phyloP scores from a whole-genome alignment of 768 basidiomycete genomes.

The Boletales sp. region DNA sequence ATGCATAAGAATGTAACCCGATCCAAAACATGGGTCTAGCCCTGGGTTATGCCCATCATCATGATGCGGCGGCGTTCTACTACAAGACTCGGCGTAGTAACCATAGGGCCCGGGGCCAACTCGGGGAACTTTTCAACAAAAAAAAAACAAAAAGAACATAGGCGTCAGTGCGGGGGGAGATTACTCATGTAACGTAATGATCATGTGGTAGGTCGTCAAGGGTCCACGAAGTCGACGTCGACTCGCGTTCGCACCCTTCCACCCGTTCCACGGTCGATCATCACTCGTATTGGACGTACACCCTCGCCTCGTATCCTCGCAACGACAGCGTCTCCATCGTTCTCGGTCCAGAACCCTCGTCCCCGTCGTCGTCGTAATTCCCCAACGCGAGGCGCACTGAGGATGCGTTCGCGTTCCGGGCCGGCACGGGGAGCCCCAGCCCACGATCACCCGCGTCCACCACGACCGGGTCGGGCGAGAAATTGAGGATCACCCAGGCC shows the following conservation, averaged over 20 bases:
- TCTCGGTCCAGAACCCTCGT: neutral
- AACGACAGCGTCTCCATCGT: constrained; percentile 7
- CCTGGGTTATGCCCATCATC: too few species aligned
- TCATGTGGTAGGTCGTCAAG: neutral
- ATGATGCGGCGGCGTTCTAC: too few species aligned
- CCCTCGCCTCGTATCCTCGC: constrained; percentile 30
- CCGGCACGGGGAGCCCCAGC: neutral
- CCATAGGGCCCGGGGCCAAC: too few species aligned
- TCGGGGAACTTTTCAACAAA: too few species aligned
- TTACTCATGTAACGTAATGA: too few species aligned
- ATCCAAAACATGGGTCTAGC: too few species aligned
- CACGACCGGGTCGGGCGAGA: constrained; percentile 29
- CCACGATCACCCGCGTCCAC: neutral
- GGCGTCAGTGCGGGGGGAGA: too few species aligned
- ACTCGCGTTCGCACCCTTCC: too few species aligned
- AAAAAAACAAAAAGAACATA: too few species aligned
- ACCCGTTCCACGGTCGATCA: neutral
- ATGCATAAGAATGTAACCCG: too few species aligned
- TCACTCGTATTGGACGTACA: constrained; percentile 8
- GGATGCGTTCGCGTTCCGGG: too few species aligned
- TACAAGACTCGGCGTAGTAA: too few species aligned
- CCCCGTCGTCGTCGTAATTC: constrained; percentile 19
- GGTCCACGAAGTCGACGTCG: neutral
- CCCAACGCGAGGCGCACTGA: constrained; percentile 11
- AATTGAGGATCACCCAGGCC: constrained; percentile 48